Evolutionary conservation across 139 green algal species (phyloP), one percentile per base, ranked within the genome.

Genomic region (Micractinium conductrix): DNA sequence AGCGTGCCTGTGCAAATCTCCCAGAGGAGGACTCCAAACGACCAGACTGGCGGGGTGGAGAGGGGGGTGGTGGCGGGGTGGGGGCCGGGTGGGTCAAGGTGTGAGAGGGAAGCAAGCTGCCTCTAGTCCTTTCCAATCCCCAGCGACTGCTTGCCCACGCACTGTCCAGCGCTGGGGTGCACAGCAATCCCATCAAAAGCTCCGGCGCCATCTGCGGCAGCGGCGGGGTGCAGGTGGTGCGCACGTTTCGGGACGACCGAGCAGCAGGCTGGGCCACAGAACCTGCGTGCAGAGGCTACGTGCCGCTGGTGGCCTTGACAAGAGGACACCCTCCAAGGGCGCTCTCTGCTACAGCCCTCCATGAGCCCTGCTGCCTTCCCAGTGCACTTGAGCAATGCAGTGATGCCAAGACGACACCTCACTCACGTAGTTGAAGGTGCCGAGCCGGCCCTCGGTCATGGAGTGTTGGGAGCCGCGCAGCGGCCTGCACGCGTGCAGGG

Each of bases 391-490:
- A 73, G 65, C 37, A 24, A 42, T 38, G 33, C 37, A 33, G 14
- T 28, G 3, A 2, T 16, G 9, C 16, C 69, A n/a, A n/a, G n/a
- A n/a, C n/a, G n/a, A n/a, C n/a, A n/a, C n/a, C n/a, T n/a, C n/a
- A n/a, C n/a, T 76, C 35, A 76, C 69, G 42, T 76, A 76, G 69
- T 76, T 42, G 42, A 76, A 76, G 33, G 69, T 76, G 69, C 69
- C 69, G 8, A 42, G 38, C 37, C 69, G 33, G 16, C 37, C 38
- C 33, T 45, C 38, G 37, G 22, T 76, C 9, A 53, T 38, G 6
- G 69, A 76, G 69, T 76, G 69, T 35, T 44, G 37, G 2, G 37
- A 50, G 19, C 42, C 35, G 16, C 30, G 35, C 69, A 76, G 38
- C 33, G 37, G 37, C 69, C 69, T 76, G 69, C 69, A 76, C 6